Evolutionary conservation across 2,329 filamentous ascomycete genomes (phyloP).

Genomic region (Ascomycota sp.): DNA sequence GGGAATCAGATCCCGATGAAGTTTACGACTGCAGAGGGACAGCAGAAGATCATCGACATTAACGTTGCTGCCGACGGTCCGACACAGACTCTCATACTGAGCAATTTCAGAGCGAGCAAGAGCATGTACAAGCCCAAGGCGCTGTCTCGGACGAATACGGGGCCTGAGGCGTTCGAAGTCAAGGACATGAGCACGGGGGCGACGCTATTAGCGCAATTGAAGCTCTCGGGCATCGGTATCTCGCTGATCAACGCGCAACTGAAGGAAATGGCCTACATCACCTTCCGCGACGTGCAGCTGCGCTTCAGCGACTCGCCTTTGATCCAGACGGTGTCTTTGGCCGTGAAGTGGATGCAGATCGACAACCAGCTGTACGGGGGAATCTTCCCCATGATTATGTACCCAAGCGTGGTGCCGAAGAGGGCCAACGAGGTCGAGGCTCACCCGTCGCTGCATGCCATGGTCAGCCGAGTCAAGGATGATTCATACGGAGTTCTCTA

Average conservation of each 20-base stretch:
- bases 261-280: constrained; percentile 81
- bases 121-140: constrained; percentile 56
- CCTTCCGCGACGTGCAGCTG: constrained; percentile 72
- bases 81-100: constrained; percentile 80
- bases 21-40: constrained; percentile 41
- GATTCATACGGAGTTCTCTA: constrained; percentile 95
- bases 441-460: constrained; percentile 80
- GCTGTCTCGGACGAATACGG: constrained; percentile 22
- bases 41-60: constrained; percentile 80
- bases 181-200: constrained; percentile 76
- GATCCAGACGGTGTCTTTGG: constrained; percentile 75
- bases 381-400: constrained; percentile 90
- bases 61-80: constrained; percentile 90
- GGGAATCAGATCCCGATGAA: constrained; percentile 92
- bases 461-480: constrained; percentile 86
- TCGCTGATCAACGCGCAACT: constrained; percentile 84
- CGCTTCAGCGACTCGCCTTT: constrained; percentile 83
- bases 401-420: constrained; percentile 93
- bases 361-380: constrained; percentile 97
- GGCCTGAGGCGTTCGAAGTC: constrained; percentile 56
- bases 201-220: constrained; percentile 72
- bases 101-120: constrained; percentile 80
- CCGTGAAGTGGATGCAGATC: constrained; percentile 96
- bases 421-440: constrained; percentile 89
- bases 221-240: constrained; percentile 72